phyloP scores from a whole-genome alignment of 106 monocot genomes.

The Acorus gramineus region DNA sequence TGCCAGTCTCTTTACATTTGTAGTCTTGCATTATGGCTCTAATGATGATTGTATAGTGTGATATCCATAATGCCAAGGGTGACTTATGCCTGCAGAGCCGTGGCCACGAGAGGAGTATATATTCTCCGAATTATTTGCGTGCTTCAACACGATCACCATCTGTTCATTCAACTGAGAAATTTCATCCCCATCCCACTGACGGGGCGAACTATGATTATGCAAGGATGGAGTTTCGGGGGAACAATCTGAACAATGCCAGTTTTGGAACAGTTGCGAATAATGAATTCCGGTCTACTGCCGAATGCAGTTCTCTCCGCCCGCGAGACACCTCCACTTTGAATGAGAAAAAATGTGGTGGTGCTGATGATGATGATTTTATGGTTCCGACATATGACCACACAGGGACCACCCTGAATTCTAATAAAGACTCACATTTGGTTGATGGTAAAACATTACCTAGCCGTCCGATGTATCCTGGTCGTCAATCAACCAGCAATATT shows the following conservation, averaged over 20 bases:
- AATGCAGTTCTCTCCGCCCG: conserved; percentile 19
- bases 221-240: conserved; percentile 7
- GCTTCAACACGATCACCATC: conserved; percentile 1
- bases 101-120: conserved; percentile 26
- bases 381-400: too few species aligned
- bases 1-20: too few species aligned
- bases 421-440: too few species aligned
- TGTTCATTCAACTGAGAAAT: conserved; percentile 17
- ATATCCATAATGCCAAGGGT: conserved; percentile 2
- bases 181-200: conserved; percentile 17
- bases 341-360: conserved; percentile 15
- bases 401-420: too few species aligned
- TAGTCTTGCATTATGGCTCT: too few species aligned
- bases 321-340: conserved; percentile 9
- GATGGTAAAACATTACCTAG: too few species aligned
- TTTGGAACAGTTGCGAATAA: conserved; percentile 8
- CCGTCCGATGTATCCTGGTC: too few species aligned
- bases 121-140: conserved; percentile 23
- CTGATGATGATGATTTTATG: too few species aligned
- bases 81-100: conserved; percentile 19
- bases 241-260: conserved; percentile 5
- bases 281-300: conserved; percentile 15
- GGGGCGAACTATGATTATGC: conserved; percentile 7
- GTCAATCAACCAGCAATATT: too few species aligned
- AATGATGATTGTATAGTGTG: background rate